Evolutionary conservation across 2,329 filamentous ascomycete species (phyloP), one percentile per base, ranked within the genome.

Genomic region (Neoscytalidium dimidiatum): DNA sequence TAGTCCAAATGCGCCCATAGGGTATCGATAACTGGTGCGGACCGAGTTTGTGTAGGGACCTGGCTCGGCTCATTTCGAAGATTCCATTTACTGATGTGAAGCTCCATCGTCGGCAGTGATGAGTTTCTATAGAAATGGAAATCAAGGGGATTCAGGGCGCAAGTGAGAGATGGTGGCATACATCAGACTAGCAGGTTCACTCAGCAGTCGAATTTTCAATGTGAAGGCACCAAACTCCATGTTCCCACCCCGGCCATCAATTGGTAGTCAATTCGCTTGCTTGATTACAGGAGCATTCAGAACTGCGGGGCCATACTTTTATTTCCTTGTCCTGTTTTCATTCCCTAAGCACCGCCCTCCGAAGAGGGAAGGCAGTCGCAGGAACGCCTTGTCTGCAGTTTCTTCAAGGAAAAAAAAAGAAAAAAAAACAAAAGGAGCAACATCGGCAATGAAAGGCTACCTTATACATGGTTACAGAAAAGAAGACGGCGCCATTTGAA

Each of bases 301-400:
- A 49, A 3, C 17, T 23, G 9, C 13, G 5, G 11, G 4, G 38
- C 3, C 14, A 41, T 1, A 11, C 52, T 4, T 57, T 43, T 44
- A 29, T 17, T 29, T 8, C 1, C 3, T 44, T 44, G 7, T 19
- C 7, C 21, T 35, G 11, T 11, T 7, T 38, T 9, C 14, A 41
- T 57, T 43, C 43, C 21, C 13, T 21, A 31, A 21, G 21, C 17
- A 3, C 28, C 17, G 51, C 19, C 51, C 28, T 29, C 43, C 23
- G 41, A 23, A 43, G 11, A 23, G 13, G 23, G 28, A 35, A 38
- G 33, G 19, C 9, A 14, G 52, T 51, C 28, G 14, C 28, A 7
- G 23, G 56, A 60, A 33, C 56, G 56, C 56, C 56, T 60, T 60
- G 44, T 29, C n/a, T 60, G 52, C 52, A 21, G 17, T 33, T 17